Conservation (phyloP, 169 alveolate genomes). For the Babesia ovis region DNA sequence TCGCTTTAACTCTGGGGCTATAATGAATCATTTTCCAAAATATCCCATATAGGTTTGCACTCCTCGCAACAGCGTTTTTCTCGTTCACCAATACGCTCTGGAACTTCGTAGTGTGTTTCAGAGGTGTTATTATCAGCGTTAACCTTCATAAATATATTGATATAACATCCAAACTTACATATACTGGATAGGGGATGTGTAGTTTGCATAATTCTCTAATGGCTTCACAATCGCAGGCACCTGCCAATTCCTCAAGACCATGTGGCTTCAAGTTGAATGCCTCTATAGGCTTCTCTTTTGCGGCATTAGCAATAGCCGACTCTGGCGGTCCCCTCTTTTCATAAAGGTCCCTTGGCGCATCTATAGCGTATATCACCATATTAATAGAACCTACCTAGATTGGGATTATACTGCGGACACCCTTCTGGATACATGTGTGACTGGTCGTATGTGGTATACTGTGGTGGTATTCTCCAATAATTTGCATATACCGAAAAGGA, state of each 20-base stretch:
- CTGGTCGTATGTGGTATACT: slow-evolving; percentile 76
- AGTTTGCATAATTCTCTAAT: slow-evolving; percentile 37
- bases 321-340: slow-evolving; percentile 44
- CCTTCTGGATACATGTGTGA: slow-evolving; percentile 77
- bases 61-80: slow-evolving; percentile 63
- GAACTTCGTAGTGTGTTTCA: slow-evolving; percentile 66
- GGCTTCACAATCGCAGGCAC: slow-evolving; percentile 64
- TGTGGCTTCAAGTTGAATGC: slow-evolving; percentile 17
- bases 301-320: slow-evolving; percentile 60
- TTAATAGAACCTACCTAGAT: slow-evolving; percentile 23
- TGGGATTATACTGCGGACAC: slow-evolving; percentile 74
- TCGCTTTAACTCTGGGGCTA: background rate
- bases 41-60: slow-evolving; percentile 68
- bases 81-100: slow-evolving; percentile 40
- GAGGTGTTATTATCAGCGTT: slow-evolving; percentile 13
- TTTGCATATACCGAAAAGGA: slow-evolving; percentile 81
- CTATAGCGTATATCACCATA: background rate
- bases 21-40: slow-evolving; percentile 9
- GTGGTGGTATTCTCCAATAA: slow-evolving; percentile 82
- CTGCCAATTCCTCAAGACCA: slow-evolving; percentile 12
- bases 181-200: slow-evolving; percentile 60
- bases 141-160: slow-evolving; percentile 7
- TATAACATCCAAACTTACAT: slow-evolving; percentile 15
- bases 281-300: slow-evolving; percentile 37
- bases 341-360: slow-evolving; percentile 55